Conservation (phyloP, 768 basidiomycete species). For the Pulveroboletus ravenelii region DNA sequence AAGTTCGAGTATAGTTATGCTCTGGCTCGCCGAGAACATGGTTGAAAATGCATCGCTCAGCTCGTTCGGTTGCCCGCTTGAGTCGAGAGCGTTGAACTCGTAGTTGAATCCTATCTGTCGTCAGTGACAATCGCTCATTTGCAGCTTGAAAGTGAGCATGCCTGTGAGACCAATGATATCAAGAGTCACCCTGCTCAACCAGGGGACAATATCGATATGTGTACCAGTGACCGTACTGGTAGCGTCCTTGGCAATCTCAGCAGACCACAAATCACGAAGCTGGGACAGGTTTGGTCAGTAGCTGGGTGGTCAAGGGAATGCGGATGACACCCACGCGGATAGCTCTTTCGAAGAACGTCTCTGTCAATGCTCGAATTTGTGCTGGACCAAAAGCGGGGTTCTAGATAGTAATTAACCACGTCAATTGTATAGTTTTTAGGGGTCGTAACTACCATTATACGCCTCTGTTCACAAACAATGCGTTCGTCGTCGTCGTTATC, state of each 20-base stretch:
- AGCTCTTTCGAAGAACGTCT: slow-evolving; percentile 55
- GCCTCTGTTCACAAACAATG: slow-evolving; percentile 1
- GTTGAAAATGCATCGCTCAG: slow-evolving; percentile 31
- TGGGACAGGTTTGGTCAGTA: background rate
- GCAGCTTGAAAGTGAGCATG: background rate
- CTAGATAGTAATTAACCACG: slow-evolving; percentile 23
- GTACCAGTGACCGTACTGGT: slow-evolving; percentile 6
- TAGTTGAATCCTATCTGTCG: slow-evolving; percentile 33
- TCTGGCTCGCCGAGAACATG: slow-evolving; percentile 11
- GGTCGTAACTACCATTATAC: slow-evolving; percentile 31
- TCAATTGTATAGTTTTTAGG: background rate
- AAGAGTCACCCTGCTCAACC: slow-evolving; percentile 33
- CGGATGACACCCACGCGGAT: slow-evolving; percentile 33
- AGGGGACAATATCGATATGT: slow-evolving; percentile 29
- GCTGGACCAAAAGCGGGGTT: slow-evolving; percentile 64
- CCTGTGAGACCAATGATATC: slow-evolving; percentile 41
- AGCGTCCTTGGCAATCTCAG: slow-evolving; percentile 28
- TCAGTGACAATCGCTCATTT: background rate
- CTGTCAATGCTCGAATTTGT: slow-evolving; percentile 53
- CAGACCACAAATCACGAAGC: slow-evolving; percentile 45
- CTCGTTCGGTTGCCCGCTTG: slow-evolving; percentile 25
- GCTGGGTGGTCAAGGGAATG: too few relatives aligned
- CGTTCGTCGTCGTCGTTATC: background rate
- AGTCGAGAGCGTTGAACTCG: slow-evolving; percentile 29
- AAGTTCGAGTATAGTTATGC: slow-evolving; percentile 6